These are phyloP conservation scores for Suillus sp. DNA, from an alignment of 768 basidiomycete genomes.

Conservation along the genomic window DNA sequence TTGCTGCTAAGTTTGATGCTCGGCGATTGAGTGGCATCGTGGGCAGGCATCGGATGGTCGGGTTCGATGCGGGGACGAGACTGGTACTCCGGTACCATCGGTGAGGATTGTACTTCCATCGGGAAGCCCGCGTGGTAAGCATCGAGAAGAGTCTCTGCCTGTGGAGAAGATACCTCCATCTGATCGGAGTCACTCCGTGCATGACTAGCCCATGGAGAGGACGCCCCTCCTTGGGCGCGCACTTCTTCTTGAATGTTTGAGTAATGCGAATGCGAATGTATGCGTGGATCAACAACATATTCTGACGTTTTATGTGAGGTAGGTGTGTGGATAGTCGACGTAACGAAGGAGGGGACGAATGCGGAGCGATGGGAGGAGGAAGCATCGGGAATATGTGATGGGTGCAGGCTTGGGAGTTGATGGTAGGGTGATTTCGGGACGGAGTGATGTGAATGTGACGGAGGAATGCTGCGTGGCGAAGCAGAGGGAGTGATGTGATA, in stretches of 20 bases:
- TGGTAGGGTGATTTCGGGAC: constrained; percentile 41
- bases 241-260: constrained; percentile 33
- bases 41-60: constrained; percentile 38
- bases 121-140: constrained; percentile 41
- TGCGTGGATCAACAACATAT: constrained; percentile 33
- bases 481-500: constrained; percentile 42
- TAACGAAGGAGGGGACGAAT: constrained; percentile 46
- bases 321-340: constrained; percentile 33
- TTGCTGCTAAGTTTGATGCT: constrained; percentile 60
- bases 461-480: constrained; percentile 46
- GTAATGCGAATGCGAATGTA: constrained; percentile 38
- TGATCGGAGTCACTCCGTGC: constrained; percentile 34
- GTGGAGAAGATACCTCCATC: constrained; percentile 63
- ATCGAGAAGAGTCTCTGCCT: constrained; percentile 46
- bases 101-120: constrained; percentile 53
- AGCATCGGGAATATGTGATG: constrained; percentile 46
- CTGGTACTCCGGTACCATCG: constrained; percentile 55
- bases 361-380: constrained; percentile 55
- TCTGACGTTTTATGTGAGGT: constrained; percentile 38
- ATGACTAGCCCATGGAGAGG: constrained; percentile 33
- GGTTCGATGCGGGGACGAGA: constrained; percentile 42
- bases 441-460: constrained; percentile 53
- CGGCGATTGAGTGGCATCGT: constrained; percentile 43
- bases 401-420: constrained; percentile 39
- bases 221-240: constrained; percentile 22